These are phyloP conservation scores for Collybiopsis confluens DNA, from an alignment of 768 basidiomycete genomes.

Conservation along the genomic window DNA sequence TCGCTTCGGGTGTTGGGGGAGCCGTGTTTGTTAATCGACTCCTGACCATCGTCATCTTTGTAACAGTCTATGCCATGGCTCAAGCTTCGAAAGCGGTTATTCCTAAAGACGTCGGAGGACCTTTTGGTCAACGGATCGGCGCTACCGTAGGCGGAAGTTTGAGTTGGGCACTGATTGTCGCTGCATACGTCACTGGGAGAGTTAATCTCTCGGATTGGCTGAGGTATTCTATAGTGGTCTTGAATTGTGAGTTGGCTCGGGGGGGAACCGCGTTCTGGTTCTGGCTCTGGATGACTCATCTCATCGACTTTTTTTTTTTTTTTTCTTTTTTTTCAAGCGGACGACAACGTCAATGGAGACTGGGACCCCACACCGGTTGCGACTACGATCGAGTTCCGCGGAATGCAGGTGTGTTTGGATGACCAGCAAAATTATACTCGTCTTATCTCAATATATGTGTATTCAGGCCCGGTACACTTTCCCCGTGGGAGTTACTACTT, in stretches of 20 bases:
- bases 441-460: background rate
- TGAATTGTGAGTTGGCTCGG: constrained; percentile 57
- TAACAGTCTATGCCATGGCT: constrained; percentile 57
- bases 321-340: constrained; percentile 30
- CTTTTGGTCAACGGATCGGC: constrained; percentile 65
- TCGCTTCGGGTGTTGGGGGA: too few species aligned
- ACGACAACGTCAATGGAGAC: constrained; percentile 42
- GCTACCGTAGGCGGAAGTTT: constrained; percentile 55
- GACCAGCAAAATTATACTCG: background rate
- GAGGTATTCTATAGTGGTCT: constrained; percentile 67
- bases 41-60: too few species aligned
- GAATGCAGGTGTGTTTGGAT: constrained; percentile 43
- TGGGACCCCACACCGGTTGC: constrained; percentile 54
- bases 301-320: too few species aligned
- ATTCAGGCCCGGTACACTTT: constrained; percentile 65
- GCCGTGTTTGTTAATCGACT: too few species aligned
- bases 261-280: too few species aligned
- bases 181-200: constrained; percentile 61
- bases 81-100: constrained; percentile 72
- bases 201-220: constrained; percentile 50
- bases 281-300: too few species aligned
- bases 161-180: constrained; percentile 57
- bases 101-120: constrained; percentile 64
- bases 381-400: constrained; percentile 62
- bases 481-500: constrained; percentile 66